These are phyloP conservation scores for Neoboletus magnificus DNA, from an alignment of 768 basidiomycete species.

Conservation along the genomic window DNA sequence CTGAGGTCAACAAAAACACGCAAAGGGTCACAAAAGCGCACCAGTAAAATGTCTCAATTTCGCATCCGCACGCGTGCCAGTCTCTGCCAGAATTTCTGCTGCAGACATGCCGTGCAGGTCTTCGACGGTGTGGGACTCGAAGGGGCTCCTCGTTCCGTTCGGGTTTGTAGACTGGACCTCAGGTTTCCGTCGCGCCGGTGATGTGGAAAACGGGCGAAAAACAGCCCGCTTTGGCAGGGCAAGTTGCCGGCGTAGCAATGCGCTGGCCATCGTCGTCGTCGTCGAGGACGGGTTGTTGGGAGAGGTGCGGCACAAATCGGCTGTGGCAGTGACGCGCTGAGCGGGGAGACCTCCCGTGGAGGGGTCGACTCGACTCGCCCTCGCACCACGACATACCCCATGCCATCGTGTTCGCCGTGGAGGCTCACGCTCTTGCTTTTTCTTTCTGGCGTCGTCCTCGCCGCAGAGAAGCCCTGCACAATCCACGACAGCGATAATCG, in stretches of 20 bases:
- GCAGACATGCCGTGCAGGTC: slow-evolving; percentile 81
- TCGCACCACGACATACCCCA: background rate
- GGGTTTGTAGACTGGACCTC: slow-evolving; percentile 25
- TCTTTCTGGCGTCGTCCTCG: slow-evolving; percentile 12
- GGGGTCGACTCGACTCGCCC: slow-evolving; percentile 22
- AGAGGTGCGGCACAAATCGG: slow-evolving; percentile 27
- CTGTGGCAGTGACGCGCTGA: slow-evolving; percentile 17
- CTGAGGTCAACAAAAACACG: slow-evolving; percentile 5
- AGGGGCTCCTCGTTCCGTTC: slow-evolving; percentile 42
- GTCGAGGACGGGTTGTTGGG: slow-evolving; percentile 16
- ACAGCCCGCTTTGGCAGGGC: slow-evolving; percentile 30
- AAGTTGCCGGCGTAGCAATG: slow-evolving; percentile 61
- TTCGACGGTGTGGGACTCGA: slow-evolving; percentile 75
- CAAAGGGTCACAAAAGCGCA: slow-evolving; percentile 34
- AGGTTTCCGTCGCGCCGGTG: slow-evolving; percentile 20
- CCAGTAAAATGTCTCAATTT: slow-evolving; percentile 94
- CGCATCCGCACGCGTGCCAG: slow-evolving; percentile 63
- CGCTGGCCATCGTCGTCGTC: slow-evolving; percentile 56
- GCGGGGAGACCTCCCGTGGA: slow-evolving; percentile 15
- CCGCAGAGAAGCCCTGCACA: slow-evolving; percentile 60
- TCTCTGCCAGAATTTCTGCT: slow-evolving; percentile 76
- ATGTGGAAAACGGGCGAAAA: slow-evolving; percentile 27
- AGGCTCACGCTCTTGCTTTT: background rate
- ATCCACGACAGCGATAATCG: slow-evolving; percentile 45
- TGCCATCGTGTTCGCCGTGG: background rate